These are phyloP conservation scores for Thielaviopsis euricoi DNA, from an alignment of 2,329 filamentous ascomycete genomes.

Conservation along the genomic window DNA sequence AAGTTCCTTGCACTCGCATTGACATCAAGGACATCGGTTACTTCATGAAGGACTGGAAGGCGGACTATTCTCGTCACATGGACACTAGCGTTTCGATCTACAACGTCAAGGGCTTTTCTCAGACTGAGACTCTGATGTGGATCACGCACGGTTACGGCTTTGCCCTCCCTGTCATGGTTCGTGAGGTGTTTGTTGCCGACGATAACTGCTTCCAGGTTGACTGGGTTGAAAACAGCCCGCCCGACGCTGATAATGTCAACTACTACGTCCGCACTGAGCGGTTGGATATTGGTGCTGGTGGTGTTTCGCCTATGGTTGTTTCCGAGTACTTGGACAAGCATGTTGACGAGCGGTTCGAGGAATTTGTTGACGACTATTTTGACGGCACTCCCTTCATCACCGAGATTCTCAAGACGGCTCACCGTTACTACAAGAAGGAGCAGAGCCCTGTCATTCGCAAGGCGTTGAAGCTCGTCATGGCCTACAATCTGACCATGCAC, in stretches of 20 bases:
- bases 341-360: slow-evolving; percentile 80
- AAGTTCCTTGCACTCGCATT: slow-evolving; percentile 92
- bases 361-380: slow-evolving; percentile 90
- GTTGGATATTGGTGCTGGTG: slow-evolving; percentile 76
- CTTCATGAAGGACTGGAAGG: slow-evolving; percentile 99
- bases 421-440: slow-evolving; percentile 82
- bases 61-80: slow-evolving; percentile 84
- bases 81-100: slow-evolving; percentile 76
- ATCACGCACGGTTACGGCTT: slow-evolving; percentile 95
- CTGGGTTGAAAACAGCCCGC: slow-evolving; percentile 70
- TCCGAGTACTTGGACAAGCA: slow-evolving; percentile 92
- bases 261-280: slow-evolving; percentile 80
- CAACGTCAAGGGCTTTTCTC: slow-evolving; percentile 76
- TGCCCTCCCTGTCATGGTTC: slow-evolving; percentile 79
- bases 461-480: slow-evolving; percentile 82
- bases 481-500: slow-evolving; percentile 88
- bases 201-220: slow-evolving; percentile 86
- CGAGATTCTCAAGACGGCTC: slow-evolving; percentile 88
- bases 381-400: slow-evolving; percentile 90
- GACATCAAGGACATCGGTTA: slow-evolving; percentile 97
- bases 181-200: slow-evolving; percentile 82
- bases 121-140: slow-evolving; percentile 59
- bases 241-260: slow-evolving; percentile 47
- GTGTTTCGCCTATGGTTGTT: slow-evolving; percentile 63
- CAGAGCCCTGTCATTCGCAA: slow-evolving; percentile 83